Evolutionary conservation across 768 basidiomycete genomes (phyloP), one percentile per base, ranked within the genome.

Genomic region (Auriscalpium vulgare): DNA sequence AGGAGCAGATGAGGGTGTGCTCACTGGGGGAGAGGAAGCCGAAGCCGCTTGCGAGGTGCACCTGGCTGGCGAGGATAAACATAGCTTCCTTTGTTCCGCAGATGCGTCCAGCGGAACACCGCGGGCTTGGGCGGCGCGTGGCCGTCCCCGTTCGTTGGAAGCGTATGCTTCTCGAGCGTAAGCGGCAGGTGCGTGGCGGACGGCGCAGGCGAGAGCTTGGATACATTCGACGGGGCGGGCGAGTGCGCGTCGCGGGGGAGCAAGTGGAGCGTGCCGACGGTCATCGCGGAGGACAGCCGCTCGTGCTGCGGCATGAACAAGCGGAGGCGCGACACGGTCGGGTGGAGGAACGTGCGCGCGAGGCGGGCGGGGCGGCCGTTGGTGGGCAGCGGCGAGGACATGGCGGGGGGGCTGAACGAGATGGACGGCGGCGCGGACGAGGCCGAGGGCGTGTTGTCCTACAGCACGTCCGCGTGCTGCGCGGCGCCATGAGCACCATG

Each of bases 301-400:
- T 73, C 68, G 5, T 74, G 68, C 23, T 75, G 77, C 11, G 83
- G 81, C 7, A 78, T 76, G 63, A 77, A 77, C 11, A 90, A 89
- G 45, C 89, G 87, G 44, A 90, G 78, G n/a, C 89, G 80, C 34
- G 89, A 92, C 7, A 89, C 79, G n/a, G 75, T 79, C 4, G 87
- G 86, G 62, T 87, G 84, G 17, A 89, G 67, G 66, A 85, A 89
- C 11, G 83, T 1, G 21, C 21, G 21, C 21, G 21, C 21, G 21
- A 21, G 21, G 21, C 21, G 3, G 21, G 21, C 21, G 21, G 21
- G 69, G 11, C 64, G 65, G 3, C 68, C 67, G 38, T 60, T 68
- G 4, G 4, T 4, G 37, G 62, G 62, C 44, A 59, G 50, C 17
- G 75, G 75, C n/a, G 76, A 74, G 10, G 64, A 68, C 36, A 74